phyloP scores from a whole-genome alignment of 805 yeast species.

The Candida mattraensis region DNA sequence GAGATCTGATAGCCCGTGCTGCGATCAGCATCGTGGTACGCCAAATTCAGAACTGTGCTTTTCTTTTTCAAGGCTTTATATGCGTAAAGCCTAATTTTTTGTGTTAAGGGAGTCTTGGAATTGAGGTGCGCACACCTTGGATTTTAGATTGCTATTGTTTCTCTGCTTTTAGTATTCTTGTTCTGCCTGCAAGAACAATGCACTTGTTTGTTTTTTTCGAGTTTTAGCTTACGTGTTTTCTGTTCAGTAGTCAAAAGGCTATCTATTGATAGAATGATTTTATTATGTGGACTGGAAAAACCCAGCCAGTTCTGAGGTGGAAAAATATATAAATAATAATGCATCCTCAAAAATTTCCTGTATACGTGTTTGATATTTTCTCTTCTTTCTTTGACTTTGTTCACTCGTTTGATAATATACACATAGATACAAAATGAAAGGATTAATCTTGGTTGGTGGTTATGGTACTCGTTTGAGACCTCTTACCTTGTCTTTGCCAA shows the following conservation, averaged over 20 bases:
- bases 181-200: constrained; percentile 5
- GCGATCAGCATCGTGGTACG: too few species aligned
- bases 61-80: too few species aligned
- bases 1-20: too few species aligned
- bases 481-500: constrained; percentile 89
- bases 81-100: too few species aligned
- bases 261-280: too few species aligned
- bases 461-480: constrained; percentile 99
- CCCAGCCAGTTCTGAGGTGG: constrained; percentile 1
- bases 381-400: constrained; percentile 5
- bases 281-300: constrained; percentile 2
- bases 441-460: constrained; percentile 98
- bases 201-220: constrained; percentile 8
- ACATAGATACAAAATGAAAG: constrained; percentile 61
- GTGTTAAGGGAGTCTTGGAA: too few species aligned
- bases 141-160: too few species aligned
- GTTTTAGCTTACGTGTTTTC: constrained; percentile 14
- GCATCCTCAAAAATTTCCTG: constrained; percentile 2
- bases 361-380: constrained; percentile 15
- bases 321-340: constrained; percentile 5
- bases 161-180: constrained; percentile 3
- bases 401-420: constrained; percentile 8
- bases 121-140: too few species aligned
- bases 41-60: too few species aligned
- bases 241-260: constrained; percentile 8